Conservation (phyloP, 768 basidiomycete genomes). For the Xerocomus spinulosus region DNA sequence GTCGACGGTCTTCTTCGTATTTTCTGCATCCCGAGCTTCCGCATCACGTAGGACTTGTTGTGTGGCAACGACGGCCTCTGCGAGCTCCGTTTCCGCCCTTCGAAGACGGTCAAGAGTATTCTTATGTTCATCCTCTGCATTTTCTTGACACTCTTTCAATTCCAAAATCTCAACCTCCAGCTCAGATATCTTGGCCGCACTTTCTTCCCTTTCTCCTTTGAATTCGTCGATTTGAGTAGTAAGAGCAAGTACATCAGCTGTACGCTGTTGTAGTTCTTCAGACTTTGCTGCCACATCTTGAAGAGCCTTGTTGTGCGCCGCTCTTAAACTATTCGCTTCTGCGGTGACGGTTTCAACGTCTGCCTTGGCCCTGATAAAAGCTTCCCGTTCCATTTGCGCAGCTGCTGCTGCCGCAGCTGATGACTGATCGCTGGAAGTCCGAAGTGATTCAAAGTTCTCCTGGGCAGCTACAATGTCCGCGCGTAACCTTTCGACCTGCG, state of each 20-base stretch:
- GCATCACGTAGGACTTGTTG: conserved; percentile 46
- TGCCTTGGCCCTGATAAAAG: conserved; percentile 57
- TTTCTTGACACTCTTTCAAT: conserved; percentile 65
- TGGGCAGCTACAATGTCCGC: conserved; percentile 46
- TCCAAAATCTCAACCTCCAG: conserved; percentile 80
- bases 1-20: conserved; percentile 37
- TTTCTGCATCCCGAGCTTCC: conserved; percentile 45
- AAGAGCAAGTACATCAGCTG: conserved; percentile 40
- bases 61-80: conserved; percentile 43
- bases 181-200: conserved; percentile 66
- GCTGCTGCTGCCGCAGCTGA: conserved; percentile 43
- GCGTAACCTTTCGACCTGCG: conserved; percentile 49
- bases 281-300: conserved; percentile 45
- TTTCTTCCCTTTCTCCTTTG: conserved; percentile 66
- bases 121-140: conserved; percentile 54
- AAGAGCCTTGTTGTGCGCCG: conserved; percentile 45
- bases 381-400: conserved; percentile 59
- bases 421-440: conserved; percentile 42
- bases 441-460: conserved; percentile 49
- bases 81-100: conserved; percentile 50
- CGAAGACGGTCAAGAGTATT: conserved; percentile 44
- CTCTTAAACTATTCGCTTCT: conserved; percentile 49
- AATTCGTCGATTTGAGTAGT: conserved; percentile 48
- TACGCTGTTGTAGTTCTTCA: conserved; percentile 43
- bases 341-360: conserved; percentile 53